Evolutionary conservation across 2,329 filamentous ascomycete species (phyloP), one percentile per base, ranked within the genome.

Genomic region (Septoria linicola): DNA sequence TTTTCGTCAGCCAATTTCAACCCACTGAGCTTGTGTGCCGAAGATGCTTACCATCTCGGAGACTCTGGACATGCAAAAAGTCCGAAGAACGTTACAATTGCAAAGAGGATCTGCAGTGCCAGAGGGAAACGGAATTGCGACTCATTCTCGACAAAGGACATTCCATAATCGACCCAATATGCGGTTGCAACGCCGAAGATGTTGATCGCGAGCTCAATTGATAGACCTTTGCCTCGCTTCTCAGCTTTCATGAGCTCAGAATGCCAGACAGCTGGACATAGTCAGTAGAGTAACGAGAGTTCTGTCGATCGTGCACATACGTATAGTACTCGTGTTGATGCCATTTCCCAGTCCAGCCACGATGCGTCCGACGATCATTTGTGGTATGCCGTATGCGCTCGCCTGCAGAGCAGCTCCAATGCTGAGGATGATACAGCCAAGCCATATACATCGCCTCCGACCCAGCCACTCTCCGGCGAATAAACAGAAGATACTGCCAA

Each of bases 401-500:
- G 71, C 71, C 51, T 77, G 73, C 1, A 79, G 64, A 37, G 77
- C 68, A 4, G 73, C 74, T 1, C 76, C 76, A 37, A 76, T 63
- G 20, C 64, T 67, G 72, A 78, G 74, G 45, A 78, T 72, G 0
- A 70, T 70, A 0, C 73, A 74, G 8, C 76, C 76, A 3, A 75
- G 55, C 47, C 78, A 59, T 37, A 79, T 69, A 37, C 69, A 71
- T 43, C 71, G 75, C 50, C 72, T 74, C 20, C 76, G 67, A 8
- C 76, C 76, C 2, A 78, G 65, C 1, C 56, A 59, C 30, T 79
- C 76, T 10, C 76, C 76, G 16, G 73, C 60, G 4, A 66, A 62
- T 19, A 80, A 72, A 20, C 75, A 71, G 4, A 73, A 61, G 25
- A 78, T 63, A 2, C 72, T 79, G 10, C 80, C 80, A 39, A 82